Percentiles rank a stretch among this genome's conserved stretches.
These are phyloP conservation scores for Abrus precatorius DNA, from an alignment of 306 rosid species.

Conservation along the genomic window DNA sequence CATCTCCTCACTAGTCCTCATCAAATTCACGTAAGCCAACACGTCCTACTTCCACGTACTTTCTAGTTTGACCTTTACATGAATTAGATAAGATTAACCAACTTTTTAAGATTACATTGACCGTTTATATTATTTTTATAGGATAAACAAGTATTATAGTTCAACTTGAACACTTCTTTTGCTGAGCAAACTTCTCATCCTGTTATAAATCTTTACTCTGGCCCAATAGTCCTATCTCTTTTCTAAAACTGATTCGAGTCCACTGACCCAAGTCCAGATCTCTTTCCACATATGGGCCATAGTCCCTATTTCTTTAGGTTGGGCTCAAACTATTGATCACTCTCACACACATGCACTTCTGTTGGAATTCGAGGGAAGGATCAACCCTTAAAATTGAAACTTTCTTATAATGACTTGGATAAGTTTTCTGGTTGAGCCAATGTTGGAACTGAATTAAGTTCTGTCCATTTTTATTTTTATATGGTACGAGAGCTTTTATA, in stretches of 20 bases:
- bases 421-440: too few relatives aligned
- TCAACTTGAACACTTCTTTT: neutral
- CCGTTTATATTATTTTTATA: neutral
- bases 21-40: constrained; percentile 1
- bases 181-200: neutral
- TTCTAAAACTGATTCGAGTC: too few relatives aligned
- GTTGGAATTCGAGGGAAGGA: constrained; percentile 15
- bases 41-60: neutral
- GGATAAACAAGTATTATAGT: neutral
- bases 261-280: too few relatives aligned
- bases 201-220: neutral
- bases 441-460: too few relatives aligned
- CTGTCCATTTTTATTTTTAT: too few relatives aligned
- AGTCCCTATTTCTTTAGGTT: neutral
- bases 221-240: neutral
- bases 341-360: neutral
- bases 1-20: neutral
- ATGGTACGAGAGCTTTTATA: too few relatives aligned
- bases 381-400: neutral
- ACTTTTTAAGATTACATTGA: neutral
- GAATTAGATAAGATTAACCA: neutral
- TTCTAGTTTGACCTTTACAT: neutral
- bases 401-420: too few relatives aligned
- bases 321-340: neutral
- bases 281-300: too few relatives aligned